These are phyloP conservation scores for Juglanconis oblonga DNA, from an alignment of 2,329 filamentous ascomycete genomes.

Conservation along the genomic window DNA sequence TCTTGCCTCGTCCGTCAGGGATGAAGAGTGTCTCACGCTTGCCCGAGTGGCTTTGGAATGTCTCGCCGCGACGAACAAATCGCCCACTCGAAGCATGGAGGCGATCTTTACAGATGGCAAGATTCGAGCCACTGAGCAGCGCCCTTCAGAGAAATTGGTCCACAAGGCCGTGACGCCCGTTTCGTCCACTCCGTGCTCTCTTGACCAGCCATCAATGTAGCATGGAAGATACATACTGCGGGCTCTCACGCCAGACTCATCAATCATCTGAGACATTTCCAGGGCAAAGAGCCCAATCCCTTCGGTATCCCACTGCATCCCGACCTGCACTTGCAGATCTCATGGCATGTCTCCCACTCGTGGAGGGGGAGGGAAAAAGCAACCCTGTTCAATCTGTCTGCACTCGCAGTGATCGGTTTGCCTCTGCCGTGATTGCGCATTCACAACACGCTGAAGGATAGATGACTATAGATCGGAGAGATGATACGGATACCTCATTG, in stretches of 20 bases:
- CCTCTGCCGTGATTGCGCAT: background rate
- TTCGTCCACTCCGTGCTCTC: no score
- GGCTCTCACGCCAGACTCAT: background rate
- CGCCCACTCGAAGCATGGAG: background rate
- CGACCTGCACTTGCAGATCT: conserved; percentile 1
- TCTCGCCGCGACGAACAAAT: conserved; percentile 1
- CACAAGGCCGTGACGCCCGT: background rate
- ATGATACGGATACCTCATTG: background rate
- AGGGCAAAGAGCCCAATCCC: background rate
- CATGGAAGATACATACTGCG: no score
- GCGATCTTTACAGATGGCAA: background rate
- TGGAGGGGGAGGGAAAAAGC: background rate
- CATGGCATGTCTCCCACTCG: background rate
- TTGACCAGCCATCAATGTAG: no score
- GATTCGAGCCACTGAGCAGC: background rate
- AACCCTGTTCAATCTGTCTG: background rate
- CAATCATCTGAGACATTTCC: background rate
- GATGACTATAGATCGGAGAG: background rate
- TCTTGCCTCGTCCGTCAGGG: conserved; percentile 5
- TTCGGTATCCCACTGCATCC: background rate
- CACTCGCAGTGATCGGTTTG: background rate
- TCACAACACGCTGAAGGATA: background rate
- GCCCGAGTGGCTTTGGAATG: conserved; percentile 15
- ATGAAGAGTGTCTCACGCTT: conserved; percentile 9
- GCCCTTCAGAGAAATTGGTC: background rate